Evolutionary conservation across 495 filamentous ascomycete species (phyloP).

Genomic region (Daldinia loculata): DNA sequence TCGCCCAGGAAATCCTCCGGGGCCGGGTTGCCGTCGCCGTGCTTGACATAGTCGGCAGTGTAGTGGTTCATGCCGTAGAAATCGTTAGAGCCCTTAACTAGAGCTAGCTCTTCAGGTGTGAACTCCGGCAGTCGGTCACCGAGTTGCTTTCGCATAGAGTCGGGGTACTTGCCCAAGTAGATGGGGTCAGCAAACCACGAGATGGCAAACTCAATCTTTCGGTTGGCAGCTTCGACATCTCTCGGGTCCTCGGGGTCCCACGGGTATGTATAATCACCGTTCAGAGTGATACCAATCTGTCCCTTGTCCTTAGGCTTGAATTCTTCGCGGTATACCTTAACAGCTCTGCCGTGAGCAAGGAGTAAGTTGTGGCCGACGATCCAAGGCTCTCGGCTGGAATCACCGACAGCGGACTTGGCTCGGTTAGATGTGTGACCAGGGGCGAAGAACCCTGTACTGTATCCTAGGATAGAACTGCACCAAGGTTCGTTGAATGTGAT

Average conservation of each 20-base stretch:
- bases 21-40: slow-evolving; percentile 65
- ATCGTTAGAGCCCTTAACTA: slow-evolving; percentile 79
- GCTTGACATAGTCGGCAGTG: slow-evolving; percentile 82
- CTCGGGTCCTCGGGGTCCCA: slow-evolving; percentile 64
- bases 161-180: slow-evolving; percentile 79
- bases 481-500: slow-evolving; percentile 75
- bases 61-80: slow-evolving; percentile 91
- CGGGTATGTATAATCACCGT: slow-evolving; percentile 67
- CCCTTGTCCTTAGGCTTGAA: slow-evolving; percentile 68
- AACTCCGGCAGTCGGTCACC: slow-evolving; percentile 73
- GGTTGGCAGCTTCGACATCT: slow-evolving; percentile 67
- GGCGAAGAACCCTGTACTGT: slow-evolving; percentile 67
- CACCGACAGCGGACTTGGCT: slow-evolving; percentile 61
- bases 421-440: slow-evolving; percentile 68
- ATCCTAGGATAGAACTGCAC: slow-evolving; percentile 68
- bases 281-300: slow-evolving; percentile 69
- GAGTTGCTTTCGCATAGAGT: slow-evolving; percentile 77
- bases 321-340: slow-evolving; percentile 73
- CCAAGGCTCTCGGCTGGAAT: slow-evolving; percentile 67
- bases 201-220: slow-evolving; percentile 72
- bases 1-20: slow-evolving; percentile 74
- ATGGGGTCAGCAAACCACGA: slow-evolving; percentile 78
- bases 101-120: slow-evolving; percentile 68
- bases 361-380: slow-evolving; percentile 69
- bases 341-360: slow-evolving; percentile 66